phyloP scores from a whole-genome alignment of 352 stramenopile genomes.

The Blastocystis sp. region DNA sequence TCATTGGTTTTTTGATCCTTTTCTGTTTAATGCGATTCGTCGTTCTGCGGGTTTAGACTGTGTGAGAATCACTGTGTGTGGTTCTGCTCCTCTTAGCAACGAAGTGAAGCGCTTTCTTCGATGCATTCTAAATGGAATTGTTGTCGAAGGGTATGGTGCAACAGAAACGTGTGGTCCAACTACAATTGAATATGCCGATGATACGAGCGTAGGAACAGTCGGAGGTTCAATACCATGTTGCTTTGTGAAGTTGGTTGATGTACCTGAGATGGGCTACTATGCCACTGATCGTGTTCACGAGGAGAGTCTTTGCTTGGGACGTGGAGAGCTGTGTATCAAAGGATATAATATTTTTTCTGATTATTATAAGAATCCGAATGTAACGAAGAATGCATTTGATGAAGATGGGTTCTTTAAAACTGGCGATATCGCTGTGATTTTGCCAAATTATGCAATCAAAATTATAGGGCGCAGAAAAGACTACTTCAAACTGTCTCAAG shows the following conservation, averaged over 20 bases:
- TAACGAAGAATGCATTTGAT: constrained; percentile 65
- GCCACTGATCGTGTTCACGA: constrained; percentile 70
- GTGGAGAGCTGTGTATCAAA: constrained; percentile 74
- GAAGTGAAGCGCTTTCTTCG: constrained; percentile 88
- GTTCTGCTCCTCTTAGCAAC: constrained; percentile 82
- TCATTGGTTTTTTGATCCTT: constrained; percentile 80
- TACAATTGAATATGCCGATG: constrained; percentile 71
- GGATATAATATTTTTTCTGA: constrained; percentile 76
- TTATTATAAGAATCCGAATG: constrained; percentile 75
- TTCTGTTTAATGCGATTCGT: constrained; percentile 89
- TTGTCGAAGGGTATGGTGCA: constrained; percentile 88
- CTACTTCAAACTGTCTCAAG: constrained; percentile 79
- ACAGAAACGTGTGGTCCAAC: constrained; percentile 82
- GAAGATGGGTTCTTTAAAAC: constrained; percentile 73
- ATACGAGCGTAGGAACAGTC: constrained; percentile 80
- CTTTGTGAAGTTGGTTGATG: constrained; percentile 85
- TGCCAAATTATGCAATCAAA: constrained; percentile 73
- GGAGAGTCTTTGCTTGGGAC: not conserved
- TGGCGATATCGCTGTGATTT: constrained; percentile 75
- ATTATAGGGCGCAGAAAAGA: constrained; percentile 80
- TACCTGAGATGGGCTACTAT: constrained; percentile 92
- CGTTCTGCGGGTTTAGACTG: constrained; percentile 79
- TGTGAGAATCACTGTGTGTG: constrained; percentile 81
- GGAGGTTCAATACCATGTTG: constrained; percentile 76
- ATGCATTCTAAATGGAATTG: constrained; percentile 78